Evolutionary conservation across 148 eudicot genomes (phyloP), one percentile per base, ranked within the genome.

Genomic region (Cornus florida): DNA sequence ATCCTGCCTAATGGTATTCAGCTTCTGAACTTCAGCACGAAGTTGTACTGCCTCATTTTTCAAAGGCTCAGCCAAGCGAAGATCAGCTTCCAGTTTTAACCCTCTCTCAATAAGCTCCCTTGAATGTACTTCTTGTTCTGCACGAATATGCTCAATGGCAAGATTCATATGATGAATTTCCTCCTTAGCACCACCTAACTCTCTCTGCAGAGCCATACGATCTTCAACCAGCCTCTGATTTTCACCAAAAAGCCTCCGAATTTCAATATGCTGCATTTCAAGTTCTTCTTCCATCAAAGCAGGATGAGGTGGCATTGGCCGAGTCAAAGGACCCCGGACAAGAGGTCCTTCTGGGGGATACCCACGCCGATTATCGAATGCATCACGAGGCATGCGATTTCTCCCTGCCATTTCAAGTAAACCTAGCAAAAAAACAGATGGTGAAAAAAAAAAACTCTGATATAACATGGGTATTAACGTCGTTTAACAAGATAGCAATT

Each of bases 201-300:
- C 99, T 35, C 89, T 93, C 74, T 94, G 92, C 82, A 96, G 84
- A 75, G 89, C 86, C 62, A 91, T 71, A 62, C 95, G 88, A 46
- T 96, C 99, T 46, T 96, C 99, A 79, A 84, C 91, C 62, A 96
- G 88, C 86, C 95, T 93, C 83, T 91, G 83, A 74, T 96, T 92
- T 77, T 96, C 99, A 72, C 79, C 92, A 79, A 96, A 81, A 28
- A 96, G 90, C 84, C 92, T 91, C 53, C 91, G 91, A 78, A 96
- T 89, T 82, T 93, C 99, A 67, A 71, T 82, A 82, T 89, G 95
- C 59, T 87, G 95, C 56, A 92, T 87, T 83, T 93, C 95, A 80
- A 96, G 92, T 84, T 96, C 99, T 83, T 96, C 99, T 88, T 92
- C 98, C 82, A 96, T 80, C 68, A 96, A 24, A 71, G 94, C 97